phyloP scores from a whole-genome alignment of 2,329 filamentous ascomycete genomes.

The Corynespora cassiicola region DNA sequence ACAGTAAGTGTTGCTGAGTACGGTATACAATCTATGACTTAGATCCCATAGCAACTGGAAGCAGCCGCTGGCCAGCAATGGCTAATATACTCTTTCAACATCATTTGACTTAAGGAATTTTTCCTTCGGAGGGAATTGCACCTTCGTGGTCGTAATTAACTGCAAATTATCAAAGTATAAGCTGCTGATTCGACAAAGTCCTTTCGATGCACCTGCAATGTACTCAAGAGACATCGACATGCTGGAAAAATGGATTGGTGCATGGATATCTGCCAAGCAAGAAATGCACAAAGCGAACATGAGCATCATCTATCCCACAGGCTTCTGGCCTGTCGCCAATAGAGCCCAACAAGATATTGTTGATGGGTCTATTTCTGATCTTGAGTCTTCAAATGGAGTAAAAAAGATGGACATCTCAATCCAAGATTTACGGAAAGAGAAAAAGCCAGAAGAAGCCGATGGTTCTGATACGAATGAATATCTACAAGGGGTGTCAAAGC shows the following conservation, averaged over 20 bases:
- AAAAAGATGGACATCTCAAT: conserved; percentile 2
- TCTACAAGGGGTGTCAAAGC: neutral
- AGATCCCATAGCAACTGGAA: conserved; percentile 3
- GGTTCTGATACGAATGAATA: neutral
- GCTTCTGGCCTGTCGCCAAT: conserved; percentile 1
- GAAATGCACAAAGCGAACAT: neutral
- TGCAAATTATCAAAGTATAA: neutral
- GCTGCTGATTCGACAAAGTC: neutral
- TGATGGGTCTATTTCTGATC: conserved; percentile 1
- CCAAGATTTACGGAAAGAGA: conserved; percentile 1
- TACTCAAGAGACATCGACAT: neutral
- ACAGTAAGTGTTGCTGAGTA: neutral
- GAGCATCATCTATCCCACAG: conserved; percentile 4
- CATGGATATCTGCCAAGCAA: neutral
- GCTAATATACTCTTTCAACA: conserved; percentile 1
- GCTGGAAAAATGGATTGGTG: conserved; percentile 1
- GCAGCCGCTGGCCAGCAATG: conserved; percentile 3
- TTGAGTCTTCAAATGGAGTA: neutral
- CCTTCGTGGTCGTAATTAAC: neutral
- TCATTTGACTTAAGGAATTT: neutral
- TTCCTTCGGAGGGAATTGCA: neutral
- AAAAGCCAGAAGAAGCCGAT: conserved; percentile 1
- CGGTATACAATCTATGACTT: neutral
- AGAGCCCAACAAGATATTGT: conserved; percentile 1
- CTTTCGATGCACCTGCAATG: conserved; percentile 1